Evolutionary conservation across 225 moss, liverwort and hornwort genomes (phyloP).

Genomic region (Lunularia cruciata): DNA sequence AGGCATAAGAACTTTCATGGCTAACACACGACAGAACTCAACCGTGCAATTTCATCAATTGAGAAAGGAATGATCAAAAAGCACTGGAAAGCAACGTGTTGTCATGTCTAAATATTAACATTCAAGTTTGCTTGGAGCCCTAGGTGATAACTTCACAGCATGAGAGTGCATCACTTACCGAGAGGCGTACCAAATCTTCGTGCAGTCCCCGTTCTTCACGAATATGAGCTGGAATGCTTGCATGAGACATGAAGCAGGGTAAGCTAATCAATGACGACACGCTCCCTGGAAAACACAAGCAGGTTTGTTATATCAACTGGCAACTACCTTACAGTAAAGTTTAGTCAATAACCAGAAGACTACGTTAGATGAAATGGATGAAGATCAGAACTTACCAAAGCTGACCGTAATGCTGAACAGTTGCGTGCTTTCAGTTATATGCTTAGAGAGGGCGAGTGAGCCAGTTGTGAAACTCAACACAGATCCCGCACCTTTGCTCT

Average conservation of each 20-base stretch:
- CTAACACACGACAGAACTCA: no score
- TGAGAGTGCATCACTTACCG: slow-evolving; percentile 44
- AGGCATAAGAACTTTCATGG: no score
- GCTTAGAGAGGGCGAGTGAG: slow-evolving; percentile 73
- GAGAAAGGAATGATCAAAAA: no score
- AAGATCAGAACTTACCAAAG: slow-evolving; percentile 52
- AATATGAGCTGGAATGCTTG: slow-evolving; percentile 76
- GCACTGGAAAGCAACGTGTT: no score
- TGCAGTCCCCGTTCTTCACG: slow-evolving; percentile 73
- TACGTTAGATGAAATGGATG: background rate
- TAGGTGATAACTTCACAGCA: background rate
- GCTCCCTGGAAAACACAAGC: slow-evolving; percentile 51
- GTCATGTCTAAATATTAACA: no score
- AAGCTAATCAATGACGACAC: slow-evolving; percentile 83
- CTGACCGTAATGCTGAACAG: slow-evolving; percentile 90
- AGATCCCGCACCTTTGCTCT: slow-evolving; percentile 86
- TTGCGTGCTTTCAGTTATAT: slow-evolving; percentile 74
- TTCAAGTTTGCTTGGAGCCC: no score
- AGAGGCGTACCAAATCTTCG: slow-evolving; percentile 85
- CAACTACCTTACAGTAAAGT: background rate
- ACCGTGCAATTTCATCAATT: no score
- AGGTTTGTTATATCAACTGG: background rate
- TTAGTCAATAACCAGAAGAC: no score
- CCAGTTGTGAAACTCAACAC: slow-evolving; percentile 79
- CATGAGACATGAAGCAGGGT: slow-evolving; percentile 98